Evolutionary conservation across 345 rosid genomes (phyloP).

Genomic region (Geranium rotundifolium): DNA sequence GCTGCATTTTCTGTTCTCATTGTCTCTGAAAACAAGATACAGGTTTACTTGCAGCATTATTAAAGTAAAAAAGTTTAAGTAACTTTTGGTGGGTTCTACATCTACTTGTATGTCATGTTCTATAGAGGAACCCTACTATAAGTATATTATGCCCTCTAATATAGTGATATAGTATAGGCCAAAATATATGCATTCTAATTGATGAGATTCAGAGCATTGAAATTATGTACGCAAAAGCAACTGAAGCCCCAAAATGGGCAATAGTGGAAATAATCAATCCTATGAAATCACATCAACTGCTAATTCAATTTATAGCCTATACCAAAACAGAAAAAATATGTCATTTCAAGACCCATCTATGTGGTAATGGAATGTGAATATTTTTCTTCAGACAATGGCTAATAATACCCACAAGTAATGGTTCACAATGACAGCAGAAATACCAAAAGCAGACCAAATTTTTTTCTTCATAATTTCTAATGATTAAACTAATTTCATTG

Average conservation of each 20-base stretch:
- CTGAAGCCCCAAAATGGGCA: background rate
- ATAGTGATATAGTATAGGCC: background rate
- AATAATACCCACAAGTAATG: background rate
- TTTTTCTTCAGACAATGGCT: too few relatives aligned
- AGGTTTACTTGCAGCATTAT: background rate
- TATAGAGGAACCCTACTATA: background rate
- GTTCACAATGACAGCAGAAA: background rate
- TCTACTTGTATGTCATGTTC: background rate
- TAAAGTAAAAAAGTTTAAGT: background rate
- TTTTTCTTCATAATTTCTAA: too few relatives aligned
- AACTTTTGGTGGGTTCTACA: background rate
- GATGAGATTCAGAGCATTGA: too few relatives aligned
- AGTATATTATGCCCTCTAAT: background rate
- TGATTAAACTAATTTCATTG: too few relatives aligned
- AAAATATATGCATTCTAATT: too few relatives aligned
- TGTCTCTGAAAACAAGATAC: background rate
- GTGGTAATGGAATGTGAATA: background rate
- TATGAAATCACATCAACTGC: too few relatives aligned
- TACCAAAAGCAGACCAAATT: background rate
- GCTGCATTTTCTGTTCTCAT: background rate
- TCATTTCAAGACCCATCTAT: background rate
- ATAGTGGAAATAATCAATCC: too few relatives aligned
- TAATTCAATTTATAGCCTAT: background rate
- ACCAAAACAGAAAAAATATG: too few relatives aligned
- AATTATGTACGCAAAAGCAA: background rate